phyloP scores from a whole-genome alignment of 2,329 filamentous ascomycete species.

The Scytalidium lignicola region DNA sequence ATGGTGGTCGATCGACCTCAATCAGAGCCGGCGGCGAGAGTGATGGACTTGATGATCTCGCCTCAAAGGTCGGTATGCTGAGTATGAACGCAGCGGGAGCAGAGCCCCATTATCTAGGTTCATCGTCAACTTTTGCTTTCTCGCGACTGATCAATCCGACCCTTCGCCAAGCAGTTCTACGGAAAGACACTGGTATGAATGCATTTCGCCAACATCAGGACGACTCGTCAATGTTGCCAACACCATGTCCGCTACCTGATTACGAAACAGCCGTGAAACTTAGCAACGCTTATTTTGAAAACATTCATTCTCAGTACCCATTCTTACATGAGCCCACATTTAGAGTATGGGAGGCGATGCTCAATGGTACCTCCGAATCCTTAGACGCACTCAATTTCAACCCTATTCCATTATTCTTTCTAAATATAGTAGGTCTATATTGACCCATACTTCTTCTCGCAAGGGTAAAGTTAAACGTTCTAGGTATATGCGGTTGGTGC shows the following conservation, averaged over 20 bases:
- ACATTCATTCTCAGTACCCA: conserved; percentile 21
- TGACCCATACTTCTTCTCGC: not conserved
- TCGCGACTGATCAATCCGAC: conserved; percentile 22
- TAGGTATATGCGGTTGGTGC: conserved; percentile 23
- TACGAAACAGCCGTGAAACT: not conserved
- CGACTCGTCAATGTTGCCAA: not conserved
- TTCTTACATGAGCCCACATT: conserved; percentile 21
- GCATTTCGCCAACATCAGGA: not conserved
- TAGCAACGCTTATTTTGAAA: conserved; percentile 17
- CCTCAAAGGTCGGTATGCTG: too few relatives aligned
- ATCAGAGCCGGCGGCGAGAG: too few relatives aligned
- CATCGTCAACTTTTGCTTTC: conserved; percentile 30
- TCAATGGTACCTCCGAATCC: conserved; percentile 1
- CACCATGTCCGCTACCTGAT: conserved; percentile 1
- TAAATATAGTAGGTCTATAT: conserved; percentile 15
- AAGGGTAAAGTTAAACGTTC: not conserved
- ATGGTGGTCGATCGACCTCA: too few relatives aligned
- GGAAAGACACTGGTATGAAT: not conserved
- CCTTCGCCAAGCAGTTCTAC: not conserved
- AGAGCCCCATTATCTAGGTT: conserved; percentile 32
- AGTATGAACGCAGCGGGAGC: conserved; percentile 23
- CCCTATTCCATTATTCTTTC: conserved; percentile 16
- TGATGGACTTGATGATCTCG: too few relatives aligned
- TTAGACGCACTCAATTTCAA: not conserved
- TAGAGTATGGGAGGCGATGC: conserved; percentile 12